A percentile compares a stretch with the other conserved stretches of the same genome.
Conservation (phyloP, 495 filamentous ascomycete species). For the Penicillium pancosmium region DNA sequence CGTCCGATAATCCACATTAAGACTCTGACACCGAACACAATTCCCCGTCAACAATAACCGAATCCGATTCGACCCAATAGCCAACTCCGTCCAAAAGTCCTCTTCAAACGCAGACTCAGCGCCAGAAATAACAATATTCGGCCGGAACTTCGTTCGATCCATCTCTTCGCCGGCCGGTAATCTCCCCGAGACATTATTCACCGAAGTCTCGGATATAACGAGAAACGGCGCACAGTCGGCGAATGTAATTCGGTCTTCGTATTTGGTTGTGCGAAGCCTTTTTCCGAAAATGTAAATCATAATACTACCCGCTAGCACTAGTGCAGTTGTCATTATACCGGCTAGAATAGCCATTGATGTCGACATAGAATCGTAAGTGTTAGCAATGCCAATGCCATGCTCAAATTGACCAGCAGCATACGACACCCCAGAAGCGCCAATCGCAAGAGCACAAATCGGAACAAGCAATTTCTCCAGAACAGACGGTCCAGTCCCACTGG, state of each 20-base stretch:
- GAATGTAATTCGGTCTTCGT: slow-evolving; percentile 65
- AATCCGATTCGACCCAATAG: slow-evolving; percentile 31
- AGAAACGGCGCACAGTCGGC: slow-evolving; percentile 80
- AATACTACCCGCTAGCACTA: not conserved
- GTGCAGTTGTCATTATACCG: not conserved
- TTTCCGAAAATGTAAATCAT: not conserved
- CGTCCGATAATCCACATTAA: slow-evolving; percentile 83
- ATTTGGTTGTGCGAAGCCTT: not conserved
- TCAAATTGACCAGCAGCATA: not conserved
- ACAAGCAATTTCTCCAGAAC: not conserved
- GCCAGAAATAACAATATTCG: slow-evolving; percentile 78
- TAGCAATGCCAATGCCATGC: not conserved
- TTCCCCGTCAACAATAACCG: slow-evolving; percentile 71
- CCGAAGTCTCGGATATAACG: slow-evolving; percentile 69
- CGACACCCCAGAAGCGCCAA: not conserved
- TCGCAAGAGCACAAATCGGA: not conserved
- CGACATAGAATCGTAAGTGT: no score
- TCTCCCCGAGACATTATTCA: slow-evolving; percentile 64
- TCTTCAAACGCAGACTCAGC: slow-evolving; percentile 69
- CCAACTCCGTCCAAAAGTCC: slow-evolving; percentile 79
- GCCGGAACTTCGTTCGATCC: slow-evolving; percentile 80
- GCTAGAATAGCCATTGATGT: not conserved
- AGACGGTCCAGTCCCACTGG: not conserved
- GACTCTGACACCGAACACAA: slow-evolving; percentile 74
- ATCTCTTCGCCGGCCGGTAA: slow-evolving; percentile 58